Conservation (phyloP, 2,329 filamentous ascomycete genomes). For the Paramyrothecium roridum region DNA sequence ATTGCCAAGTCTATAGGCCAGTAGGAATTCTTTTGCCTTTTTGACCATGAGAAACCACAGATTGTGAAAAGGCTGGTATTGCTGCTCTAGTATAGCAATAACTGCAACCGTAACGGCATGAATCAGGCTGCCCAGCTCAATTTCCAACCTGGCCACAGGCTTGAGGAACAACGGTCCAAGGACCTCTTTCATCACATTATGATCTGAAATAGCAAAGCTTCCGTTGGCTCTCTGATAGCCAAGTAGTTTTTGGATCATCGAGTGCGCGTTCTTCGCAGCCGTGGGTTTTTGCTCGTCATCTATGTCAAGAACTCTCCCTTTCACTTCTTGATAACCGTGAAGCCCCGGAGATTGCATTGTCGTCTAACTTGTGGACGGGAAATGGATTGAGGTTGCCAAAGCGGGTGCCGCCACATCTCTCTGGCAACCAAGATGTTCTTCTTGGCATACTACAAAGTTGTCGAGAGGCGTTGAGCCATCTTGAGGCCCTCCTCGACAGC, state of each 20-base stretch:
- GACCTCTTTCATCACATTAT: neutral
- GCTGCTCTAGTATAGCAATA: no score
- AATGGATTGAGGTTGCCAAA: neutral
- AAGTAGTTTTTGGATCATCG: neutral
- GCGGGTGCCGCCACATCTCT: conserved; percentile 1
- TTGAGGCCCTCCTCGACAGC: neutral
- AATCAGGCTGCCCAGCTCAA: no score
- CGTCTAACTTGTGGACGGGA: neutral
- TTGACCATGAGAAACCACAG: no score
- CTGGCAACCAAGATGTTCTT: conserved; percentile 4
- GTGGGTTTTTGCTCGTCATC: no score
- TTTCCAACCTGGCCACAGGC: no score
- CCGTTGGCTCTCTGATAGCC: neutral
- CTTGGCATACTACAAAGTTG: conserved; percentile 6
- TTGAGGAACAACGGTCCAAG: neutral
- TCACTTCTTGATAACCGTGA: no score
- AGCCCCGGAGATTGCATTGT: no score
- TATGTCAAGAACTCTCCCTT: no score
- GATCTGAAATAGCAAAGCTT: neutral
- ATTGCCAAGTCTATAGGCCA: no score
- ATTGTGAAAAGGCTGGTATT: no score
- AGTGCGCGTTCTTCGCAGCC: neutral
- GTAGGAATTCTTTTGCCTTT: no score
- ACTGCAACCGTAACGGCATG: no score
- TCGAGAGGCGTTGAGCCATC: neutral